These are phyloP conservation scores for Kokia cookei DNA, from an alignment of 441 rosid genomes.

Conservation along the genomic window DNA sequence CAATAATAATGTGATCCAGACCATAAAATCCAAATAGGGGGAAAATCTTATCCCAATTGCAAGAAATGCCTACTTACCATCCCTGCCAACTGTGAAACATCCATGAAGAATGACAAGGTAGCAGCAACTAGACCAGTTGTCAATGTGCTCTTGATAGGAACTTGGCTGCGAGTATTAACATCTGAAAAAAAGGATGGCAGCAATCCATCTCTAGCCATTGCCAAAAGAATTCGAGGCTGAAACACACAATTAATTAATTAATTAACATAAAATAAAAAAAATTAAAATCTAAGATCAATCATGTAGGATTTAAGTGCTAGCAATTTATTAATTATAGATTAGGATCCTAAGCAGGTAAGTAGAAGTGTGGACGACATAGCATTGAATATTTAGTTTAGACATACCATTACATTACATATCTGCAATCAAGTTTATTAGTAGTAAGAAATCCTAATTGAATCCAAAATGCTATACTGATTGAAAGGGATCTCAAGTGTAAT, in stretches of 20 bases:
- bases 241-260: background rate
- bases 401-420: background rate
- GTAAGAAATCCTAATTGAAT: background rate
- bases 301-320: background rate
- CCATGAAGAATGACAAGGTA: constrained; percentile 56
- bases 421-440: background rate
- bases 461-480: background rate
- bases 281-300: background rate
- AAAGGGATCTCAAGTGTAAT: background rate
- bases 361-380: background rate
- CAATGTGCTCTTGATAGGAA: constrained; percentile 67
- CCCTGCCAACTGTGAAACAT: constrained; percentile 67
- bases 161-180: constrained; percentile 49
- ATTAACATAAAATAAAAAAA: background rate
- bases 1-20: background rate
- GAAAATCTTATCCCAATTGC: background rate
- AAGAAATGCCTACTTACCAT: constrained; percentile 43
- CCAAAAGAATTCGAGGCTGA: constrained; percentile 79
- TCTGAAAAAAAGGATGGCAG: constrained; percentile 76
- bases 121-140: constrained; percentile 57
- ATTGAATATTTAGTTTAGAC: background rate
- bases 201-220: constrained; percentile 86
- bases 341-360: background rate
- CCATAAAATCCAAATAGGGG: background rate
- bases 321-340: background rate